Conservation (phyloP, 768 basidiomycete genomes). For the Pulveroboletus ravenelii region DNA sequence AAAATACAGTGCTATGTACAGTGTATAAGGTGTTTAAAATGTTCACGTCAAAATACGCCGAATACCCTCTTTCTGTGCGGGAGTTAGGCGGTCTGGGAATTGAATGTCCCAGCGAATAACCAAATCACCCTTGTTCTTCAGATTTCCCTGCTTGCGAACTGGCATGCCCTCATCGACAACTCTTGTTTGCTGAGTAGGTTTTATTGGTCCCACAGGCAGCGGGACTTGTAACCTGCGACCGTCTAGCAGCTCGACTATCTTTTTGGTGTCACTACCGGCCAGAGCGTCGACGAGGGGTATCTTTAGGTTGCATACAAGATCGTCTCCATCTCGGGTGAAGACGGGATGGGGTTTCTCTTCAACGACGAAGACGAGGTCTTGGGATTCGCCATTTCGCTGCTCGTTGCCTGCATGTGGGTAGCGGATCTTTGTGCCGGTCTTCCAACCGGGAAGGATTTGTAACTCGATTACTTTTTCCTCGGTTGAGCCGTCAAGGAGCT, state of each 20-base stretch:
- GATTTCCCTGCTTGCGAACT: slow-evolving; percentile 70
- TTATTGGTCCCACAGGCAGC: slow-evolving; percentile 63
- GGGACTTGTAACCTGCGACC: slow-evolving; percentile 70
- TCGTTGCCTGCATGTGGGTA: slow-evolving; percentile 89
- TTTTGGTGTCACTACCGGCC: slow-evolving; percentile 50
- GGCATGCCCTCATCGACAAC: slow-evolving; percentile 87
- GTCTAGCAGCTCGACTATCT: slow-evolving; percentile 67
- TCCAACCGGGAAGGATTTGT: slow-evolving; percentile 85
- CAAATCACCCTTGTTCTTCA: slow-evolving; percentile 77
- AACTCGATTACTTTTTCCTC: slow-evolving; percentile 88
- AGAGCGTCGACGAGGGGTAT: slow-evolving; percentile 84
- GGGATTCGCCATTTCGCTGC: slow-evolving; percentile 56
- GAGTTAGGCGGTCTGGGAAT: slow-evolving; percentile 75
- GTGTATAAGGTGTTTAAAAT: neutral
- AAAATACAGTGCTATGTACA: slow-evolving; percentile 4
- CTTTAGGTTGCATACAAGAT: slow-evolving; percentile 57
- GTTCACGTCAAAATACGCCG: slow-evolving; percentile 54
- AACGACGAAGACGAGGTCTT: slow-evolving; percentile 95
- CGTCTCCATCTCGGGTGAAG: slow-evolving; percentile 78
- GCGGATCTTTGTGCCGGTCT: slow-evolving; percentile 90
- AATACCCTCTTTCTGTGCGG: slow-evolving; percentile 76
- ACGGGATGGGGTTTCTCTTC: slow-evolving; percentile 86
- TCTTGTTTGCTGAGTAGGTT: slow-evolving; percentile 69
- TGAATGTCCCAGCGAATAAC: slow-evolving; percentile 77
- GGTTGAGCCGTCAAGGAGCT: slow-evolving; percentile 61